Conservation (phyloP, 2,329 filamentous ascomycete species). For the Pseudocercospora ulei region DNA sequence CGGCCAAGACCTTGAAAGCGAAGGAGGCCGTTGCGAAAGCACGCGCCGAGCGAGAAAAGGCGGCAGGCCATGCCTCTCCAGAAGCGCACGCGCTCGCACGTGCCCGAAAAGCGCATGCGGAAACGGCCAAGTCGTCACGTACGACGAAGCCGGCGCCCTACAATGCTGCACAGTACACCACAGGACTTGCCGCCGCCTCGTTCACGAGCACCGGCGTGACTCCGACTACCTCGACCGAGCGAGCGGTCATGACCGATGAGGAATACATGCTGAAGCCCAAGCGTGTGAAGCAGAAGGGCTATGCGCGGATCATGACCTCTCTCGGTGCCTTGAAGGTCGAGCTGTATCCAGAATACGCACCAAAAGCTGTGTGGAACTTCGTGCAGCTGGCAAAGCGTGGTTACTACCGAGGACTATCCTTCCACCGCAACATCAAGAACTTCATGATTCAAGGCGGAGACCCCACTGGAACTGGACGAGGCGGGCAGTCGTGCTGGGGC, state of each 20-base stretch:
- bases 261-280: conserved; percentile 93
- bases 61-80: conserved; percentile 19
- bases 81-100: conserved; percentile 43
- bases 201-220: conserved; percentile 93
- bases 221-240: conserved; percentile 77
- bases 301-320: conserved; percentile 79
- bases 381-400: conserved; percentile 76
- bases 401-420: conserved; percentile 74
- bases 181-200: conserved; percentile 79
- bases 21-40: conserved; percentile 91
- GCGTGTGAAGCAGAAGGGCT: conserved; percentile 80
- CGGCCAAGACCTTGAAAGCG: conserved; percentile 74
- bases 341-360: conserved; percentile 80
- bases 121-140: conserved; percentile 23
- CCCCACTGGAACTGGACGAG: conserved; percentile 80
- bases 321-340: conserved; percentile 79
- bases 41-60: conserved; percentile 55
- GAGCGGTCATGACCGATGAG: conserved; percentile 80
- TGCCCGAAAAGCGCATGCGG: conserved; percentile 46
- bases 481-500: conserved; percentile 85
- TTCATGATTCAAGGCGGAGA: conserved; percentile 99
- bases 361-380: conserved; percentile 95
- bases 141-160: conserved; percentile 48
- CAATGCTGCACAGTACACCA: conserved; percentile 85
- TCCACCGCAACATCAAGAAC: conserved; percentile 87